phyloP scores from a whole-genome alignment of 176 grass and related monocot species.

The Typha latifolia region DNA sequence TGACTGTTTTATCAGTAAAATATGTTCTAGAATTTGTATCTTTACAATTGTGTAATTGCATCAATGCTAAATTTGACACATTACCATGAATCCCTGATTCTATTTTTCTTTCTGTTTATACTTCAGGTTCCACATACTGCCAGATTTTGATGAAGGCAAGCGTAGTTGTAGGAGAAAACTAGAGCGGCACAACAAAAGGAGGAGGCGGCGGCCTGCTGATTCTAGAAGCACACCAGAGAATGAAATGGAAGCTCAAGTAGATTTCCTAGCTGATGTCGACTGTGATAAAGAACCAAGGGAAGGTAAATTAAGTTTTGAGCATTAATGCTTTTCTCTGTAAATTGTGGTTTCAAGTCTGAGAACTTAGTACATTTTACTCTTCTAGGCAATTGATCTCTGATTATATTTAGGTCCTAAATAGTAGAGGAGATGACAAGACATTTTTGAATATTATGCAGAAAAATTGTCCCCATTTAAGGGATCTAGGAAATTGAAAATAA shows the following conservation, averaged over 20 bases:
- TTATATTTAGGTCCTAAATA: background rate
- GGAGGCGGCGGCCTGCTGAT: slow-evolving; percentile 69
- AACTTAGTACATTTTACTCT: background rate
- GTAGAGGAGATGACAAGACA: background rate
- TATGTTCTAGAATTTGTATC: too few relatives aligned
- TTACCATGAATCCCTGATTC: background rate
- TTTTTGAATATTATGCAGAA: background rate
- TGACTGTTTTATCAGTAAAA: too few relatives aligned
- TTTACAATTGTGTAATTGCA: too few relatives aligned
- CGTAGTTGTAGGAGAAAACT: slow-evolving; percentile 95
- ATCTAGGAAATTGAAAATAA: background rate
- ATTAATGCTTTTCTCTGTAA: background rate
- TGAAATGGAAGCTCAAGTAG: slow-evolving; percentile 52
- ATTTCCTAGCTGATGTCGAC: slow-evolving; percentile 41
- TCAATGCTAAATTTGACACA: too few relatives aligned
- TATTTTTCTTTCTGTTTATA: background rate
- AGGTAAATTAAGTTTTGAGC: slow-evolving; percentile 32
- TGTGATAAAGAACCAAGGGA: slow-evolving; percentile 38
- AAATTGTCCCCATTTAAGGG: background rate
- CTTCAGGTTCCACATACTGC: slow-evolving; percentile 88
- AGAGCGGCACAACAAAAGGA: slow-evolving; percentile 89
- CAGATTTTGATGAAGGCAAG: slow-evolving; percentile 98
- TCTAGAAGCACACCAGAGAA: slow-evolving; percentile 50
- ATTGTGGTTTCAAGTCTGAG: background rate
- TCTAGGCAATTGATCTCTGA: background rate